Conservation (phyloP, 1,284 basidiomycete genomes). For the Vanrija humicola region DNA sequence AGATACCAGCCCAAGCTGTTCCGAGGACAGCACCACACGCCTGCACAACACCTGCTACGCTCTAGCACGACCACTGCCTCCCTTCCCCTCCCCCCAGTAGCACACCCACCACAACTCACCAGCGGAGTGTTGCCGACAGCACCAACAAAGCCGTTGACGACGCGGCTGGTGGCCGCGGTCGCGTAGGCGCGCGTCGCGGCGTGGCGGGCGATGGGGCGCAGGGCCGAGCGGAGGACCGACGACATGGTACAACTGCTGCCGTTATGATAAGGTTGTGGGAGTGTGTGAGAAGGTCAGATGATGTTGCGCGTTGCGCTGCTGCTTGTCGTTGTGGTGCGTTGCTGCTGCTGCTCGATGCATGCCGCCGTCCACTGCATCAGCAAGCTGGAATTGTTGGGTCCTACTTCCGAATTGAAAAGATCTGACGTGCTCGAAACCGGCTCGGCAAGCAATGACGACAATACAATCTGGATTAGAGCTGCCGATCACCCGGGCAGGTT, state of each 20-base stretch:
- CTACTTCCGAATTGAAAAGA: not conserved
- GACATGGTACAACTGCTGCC: constrained; percentile 4
- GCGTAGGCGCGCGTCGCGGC: constrained; percentile 26
- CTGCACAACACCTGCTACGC: too few species aligned
- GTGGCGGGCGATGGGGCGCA: constrained; percentile 20
- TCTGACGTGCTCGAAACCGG: too few species aligned
- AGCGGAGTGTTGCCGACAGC: constrained; percentile 93
- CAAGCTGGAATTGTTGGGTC: not conserved
- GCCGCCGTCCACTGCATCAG: not conserved
- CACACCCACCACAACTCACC: constrained; percentile 53
- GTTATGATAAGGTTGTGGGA: not conserved
- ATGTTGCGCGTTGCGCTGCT: not conserved
- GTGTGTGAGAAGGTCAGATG: not conserved
- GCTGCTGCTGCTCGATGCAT: too few species aligned
- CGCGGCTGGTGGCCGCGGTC: constrained; percentile 39
- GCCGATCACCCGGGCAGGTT: too few species aligned
- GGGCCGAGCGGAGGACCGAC: constrained; percentile 12
- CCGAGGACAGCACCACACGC: too few species aligned
- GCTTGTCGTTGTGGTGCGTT: not conserved
- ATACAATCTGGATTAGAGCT: too few species aligned
- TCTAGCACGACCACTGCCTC: too few species aligned
- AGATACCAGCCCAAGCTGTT: too few species aligned
- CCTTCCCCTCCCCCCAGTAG: too few species aligned
- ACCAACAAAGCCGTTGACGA: constrained; percentile 78
- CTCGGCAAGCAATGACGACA: too few species aligned